Percentiles rank a stretch among this genome's conserved stretches.
Conservation (phyloP, 2,329 filamentous ascomycete genomes). For the Juglanconis sp. region DNA sequence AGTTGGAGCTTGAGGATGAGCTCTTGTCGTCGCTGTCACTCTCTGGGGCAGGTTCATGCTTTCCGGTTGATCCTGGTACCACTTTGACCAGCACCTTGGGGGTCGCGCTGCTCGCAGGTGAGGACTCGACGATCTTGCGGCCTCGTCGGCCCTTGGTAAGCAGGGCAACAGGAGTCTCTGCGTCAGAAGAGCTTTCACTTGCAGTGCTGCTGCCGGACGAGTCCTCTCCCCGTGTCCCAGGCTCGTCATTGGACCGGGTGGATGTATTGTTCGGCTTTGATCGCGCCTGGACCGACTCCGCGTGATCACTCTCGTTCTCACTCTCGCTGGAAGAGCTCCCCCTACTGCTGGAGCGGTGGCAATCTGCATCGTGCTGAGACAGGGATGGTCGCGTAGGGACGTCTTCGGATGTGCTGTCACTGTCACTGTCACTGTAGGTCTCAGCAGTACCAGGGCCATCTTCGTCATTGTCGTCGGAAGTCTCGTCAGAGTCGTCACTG, state of each 20-base stretch:
- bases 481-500: constrained; percentile 13
- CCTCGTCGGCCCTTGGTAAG: neutral
- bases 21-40: constrained; percentile 10
- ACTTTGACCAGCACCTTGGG: constrained; percentile 18
- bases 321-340: neutral
- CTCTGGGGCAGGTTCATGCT: neutral
- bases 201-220: neutral
- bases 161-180: neutral
- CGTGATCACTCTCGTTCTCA: neutral
- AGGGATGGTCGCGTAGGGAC: neutral
- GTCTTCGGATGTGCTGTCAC: constrained; percentile 25
- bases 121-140: neutral
- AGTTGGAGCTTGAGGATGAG: constrained; percentile 14
- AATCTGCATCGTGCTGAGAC: constrained; percentile 7
- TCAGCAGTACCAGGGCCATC: constrained; percentile 4
- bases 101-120: neutral
- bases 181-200: neutral
- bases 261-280: neutral
- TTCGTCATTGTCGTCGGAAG: constrained; percentile 14
- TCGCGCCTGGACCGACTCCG: neutral
- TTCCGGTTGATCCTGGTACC: constrained; percentile 17
- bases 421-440: constrained; percentile 11
- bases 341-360: constrained; percentile 2
- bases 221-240: neutral
- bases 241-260: neutral